Percentiles rank a stretch among this genome's conserved stretches.
phyloP scores from a whole-genome alignment of 306 rosid species.

The Trichosanthes cucumerina region DNA sequence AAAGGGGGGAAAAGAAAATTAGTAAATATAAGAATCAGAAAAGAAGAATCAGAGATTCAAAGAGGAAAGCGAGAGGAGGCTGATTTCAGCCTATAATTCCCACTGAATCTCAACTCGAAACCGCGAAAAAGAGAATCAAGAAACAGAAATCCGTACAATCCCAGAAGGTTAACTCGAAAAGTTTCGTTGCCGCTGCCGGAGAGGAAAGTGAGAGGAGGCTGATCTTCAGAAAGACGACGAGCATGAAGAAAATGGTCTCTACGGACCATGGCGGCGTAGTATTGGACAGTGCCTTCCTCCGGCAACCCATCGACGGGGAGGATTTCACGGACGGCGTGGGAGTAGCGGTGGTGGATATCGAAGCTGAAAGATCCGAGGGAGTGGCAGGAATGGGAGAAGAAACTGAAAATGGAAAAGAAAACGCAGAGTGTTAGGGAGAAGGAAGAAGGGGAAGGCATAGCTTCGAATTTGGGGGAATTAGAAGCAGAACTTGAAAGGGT shows the following conservation, averaged over 20 bases:
- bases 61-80: neutral
- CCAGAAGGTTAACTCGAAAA: constrained; percentile 22
- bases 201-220: constrained; percentile 37
- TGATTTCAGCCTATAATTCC: neutral
- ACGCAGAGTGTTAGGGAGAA: neutral
- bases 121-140: neutral
- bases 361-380: constrained; percentile 38
- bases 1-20: neutral
- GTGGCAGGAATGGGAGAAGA: neutral
- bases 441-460: neutral
- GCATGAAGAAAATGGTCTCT: constrained; percentile 47
- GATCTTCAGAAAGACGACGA: constrained; percentile 37
- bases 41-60: neutral
- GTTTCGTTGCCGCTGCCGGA: constrained; percentile 53
- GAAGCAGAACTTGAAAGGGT: neutral
- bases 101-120: neutral
- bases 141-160: constrained; percentile 36
- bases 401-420: neutral
- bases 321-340: constrained; percentile 57
- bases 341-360: constrained; percentile 57
- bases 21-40: neutral
- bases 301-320: constrained; percentile 38
- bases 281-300: constrained; percentile 45
- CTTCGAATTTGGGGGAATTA: neutral
- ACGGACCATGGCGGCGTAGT: constrained; percentile 55